Percentiles rank a stretch among this genome's conserved stretches.
phyloP scores from a whole-genome alignment of 2,329 filamentous ascomycete genomes.

The Plenodomus lindquistii region DNA sequence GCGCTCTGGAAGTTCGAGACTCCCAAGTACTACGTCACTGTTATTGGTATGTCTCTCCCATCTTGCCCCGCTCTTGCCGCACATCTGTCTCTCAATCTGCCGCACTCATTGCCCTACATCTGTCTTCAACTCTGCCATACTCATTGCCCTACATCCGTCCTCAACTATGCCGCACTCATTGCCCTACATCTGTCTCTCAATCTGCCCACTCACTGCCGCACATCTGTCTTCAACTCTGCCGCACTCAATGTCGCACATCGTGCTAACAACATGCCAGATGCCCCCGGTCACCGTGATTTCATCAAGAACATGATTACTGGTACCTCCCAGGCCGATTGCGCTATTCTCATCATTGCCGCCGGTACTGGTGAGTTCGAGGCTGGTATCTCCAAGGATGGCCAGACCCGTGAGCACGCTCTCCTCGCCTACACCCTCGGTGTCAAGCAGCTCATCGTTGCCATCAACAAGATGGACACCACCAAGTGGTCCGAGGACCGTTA shows the following conservation, averaged over 20 bases:
- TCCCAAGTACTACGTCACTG: slow-evolving; percentile 94
- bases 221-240: neutral
- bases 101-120: slow-evolving; percentile 39
- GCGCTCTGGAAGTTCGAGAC: slow-evolving; percentile 99
- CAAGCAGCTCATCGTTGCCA: slow-evolving; percentile 99
- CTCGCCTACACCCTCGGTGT: slow-evolving; percentile 99
- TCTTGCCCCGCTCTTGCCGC: slow-evolving; percentile 4
- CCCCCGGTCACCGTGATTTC: slow-evolving; percentile 99
- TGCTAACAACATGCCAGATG: no score
- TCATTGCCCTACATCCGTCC: slow-evolving; percentile 4
- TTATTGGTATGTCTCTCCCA: slow-evolving; percentile 71
- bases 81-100: neutral
- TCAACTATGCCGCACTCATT: neutral
- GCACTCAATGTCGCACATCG: no score
- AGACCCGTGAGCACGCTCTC: slow-evolving; percentile 99
- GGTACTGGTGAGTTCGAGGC: slow-evolving; percentile 99
- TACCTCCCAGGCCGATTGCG: slow-evolving; percentile 99
- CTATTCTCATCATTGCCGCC: slow-evolving; percentile 99
- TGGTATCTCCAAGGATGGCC: slow-evolving; percentile 99
- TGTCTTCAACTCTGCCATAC: neutral
- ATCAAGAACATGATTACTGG: slow-evolving; percentile 99
- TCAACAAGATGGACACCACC: slow-evolving; percentile 99
- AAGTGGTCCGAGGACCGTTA: slow-evolving; percentile 97
- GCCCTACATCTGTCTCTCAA: slow-evolving; percentile 37
- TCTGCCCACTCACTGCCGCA: slow-evolving; percentile 3